Evolutionary conservation across 2,329 filamentous ascomycete species (phyloP).

Genomic region (Chaetomiaceae sp.): DNA sequence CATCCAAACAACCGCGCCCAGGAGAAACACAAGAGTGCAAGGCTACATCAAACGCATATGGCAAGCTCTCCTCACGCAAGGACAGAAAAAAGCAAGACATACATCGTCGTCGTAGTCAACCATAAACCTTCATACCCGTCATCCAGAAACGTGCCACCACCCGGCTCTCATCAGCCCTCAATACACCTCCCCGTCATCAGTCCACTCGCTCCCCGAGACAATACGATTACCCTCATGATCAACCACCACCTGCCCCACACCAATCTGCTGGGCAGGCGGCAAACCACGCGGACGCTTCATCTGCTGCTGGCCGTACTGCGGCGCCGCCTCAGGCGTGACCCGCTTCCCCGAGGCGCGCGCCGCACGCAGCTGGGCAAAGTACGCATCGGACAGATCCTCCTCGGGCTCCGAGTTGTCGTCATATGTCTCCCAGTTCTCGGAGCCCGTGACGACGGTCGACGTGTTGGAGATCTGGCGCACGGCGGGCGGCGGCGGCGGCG

Average conservation of each 20-base stretch:
- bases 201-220: conserved; percentile 61
- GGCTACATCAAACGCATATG: conserved; percentile 12
- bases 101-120: conserved; percentile 14
- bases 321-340: conserved; percentile 45
- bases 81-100: conserved; percentile 8
- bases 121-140: conserved; percentile 26
- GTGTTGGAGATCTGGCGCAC: conserved; percentile 65
- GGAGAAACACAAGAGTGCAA: neutral
- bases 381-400: conserved; percentile 67
- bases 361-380: conserved; percentile 71
- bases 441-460: conserved; percentile 72
- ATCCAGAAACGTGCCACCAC: neutral
- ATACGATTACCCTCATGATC: conserved; percentile 57
- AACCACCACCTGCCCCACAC: conserved; percentile 42
- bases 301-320: conserved; percentile 33
- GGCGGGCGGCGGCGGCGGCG: conserved; percentile 22
- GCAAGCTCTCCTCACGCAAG: conserved; percentile 1
- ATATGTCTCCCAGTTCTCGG: conserved; percentile 97
- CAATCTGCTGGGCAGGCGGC: conserved; percentile 44
- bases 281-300: conserved; percentile 50
- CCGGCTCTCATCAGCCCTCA: conserved; percentile 31
- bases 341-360: conserved; percentile 55
- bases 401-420: conserved; percentile 76
- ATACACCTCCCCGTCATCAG: conserved; percentile 57
- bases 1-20: neutral